Conservation (phyloP, 345 rosid genomes). For the Syzygium grande region DNA sequence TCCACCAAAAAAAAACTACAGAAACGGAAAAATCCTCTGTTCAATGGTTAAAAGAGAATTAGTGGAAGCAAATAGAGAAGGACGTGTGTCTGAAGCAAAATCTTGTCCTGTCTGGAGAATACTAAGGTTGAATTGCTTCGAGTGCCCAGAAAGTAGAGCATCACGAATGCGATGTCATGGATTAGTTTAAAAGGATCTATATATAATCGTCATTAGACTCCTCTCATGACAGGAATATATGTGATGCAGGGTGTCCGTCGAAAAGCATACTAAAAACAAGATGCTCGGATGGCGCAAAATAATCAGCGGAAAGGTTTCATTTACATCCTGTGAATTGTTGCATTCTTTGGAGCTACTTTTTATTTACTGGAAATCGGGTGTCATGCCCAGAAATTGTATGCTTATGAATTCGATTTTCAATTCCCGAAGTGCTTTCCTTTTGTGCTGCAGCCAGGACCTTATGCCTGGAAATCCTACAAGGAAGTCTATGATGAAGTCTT, state of each 20-base stretch:
- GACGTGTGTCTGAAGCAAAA: not conserved
- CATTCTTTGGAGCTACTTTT: not conserved
- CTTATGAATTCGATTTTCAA: not conserved
- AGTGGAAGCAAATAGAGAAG: not conserved
- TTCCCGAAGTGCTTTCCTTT: not conserved
- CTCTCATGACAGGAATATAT: not conserved
- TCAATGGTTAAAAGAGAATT: not conserved
- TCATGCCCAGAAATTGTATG: rapidly evolving
- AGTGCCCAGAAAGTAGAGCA: not conserved
- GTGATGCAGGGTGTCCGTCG: constrained; percentile 42
- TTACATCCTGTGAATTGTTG: not conserved
- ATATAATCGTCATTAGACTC: not conserved
- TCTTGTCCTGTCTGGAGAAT: not conserved
- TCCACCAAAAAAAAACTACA: not conserved
- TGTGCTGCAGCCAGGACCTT: constrained; percentile 62
- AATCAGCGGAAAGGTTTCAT: constrained; percentile 57
- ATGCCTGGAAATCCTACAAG: constrained; percentile 80
- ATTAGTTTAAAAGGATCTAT: not conserved
- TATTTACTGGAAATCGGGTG: not conserved
- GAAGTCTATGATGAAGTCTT: constrained; percentile 79
- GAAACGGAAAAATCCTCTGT: not conserved
- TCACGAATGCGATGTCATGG: not conserved
- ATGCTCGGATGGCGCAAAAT: constrained; percentile 92
- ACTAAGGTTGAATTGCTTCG: not conserved
- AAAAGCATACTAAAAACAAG: constrained; percentile 51